Evolutionary conservation across 331 rosid species (phyloP), one percentile per base, ranked within the genome.

Genomic region (Erythrophleum ivorense): DNA sequence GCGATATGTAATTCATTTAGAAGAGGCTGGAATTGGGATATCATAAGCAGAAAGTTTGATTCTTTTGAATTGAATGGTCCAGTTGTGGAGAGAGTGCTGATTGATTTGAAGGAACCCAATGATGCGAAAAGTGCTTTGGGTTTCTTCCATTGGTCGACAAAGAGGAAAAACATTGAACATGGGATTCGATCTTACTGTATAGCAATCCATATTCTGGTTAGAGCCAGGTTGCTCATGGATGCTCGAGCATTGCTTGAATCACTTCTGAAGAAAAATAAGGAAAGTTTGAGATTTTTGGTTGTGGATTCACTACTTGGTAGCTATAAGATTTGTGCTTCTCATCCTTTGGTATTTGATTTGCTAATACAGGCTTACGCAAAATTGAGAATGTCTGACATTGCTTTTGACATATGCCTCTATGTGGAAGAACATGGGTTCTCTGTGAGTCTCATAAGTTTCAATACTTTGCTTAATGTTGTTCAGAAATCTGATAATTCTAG

Each of bases 61-160:
- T 36, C 80, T 13, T 60, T 88, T 3, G 34, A 85, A 2, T 50
- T 94, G n/a, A 86, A 77, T 82, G 83, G 84, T 41, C 52, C 71
- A 1, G 36, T 89, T 9, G 95, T 88, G 4, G 87, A 92, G 67
- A 85, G 66, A 13, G 82, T 91, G 9, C 76, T 94, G 43, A 49
- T 87, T 43, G 84, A 89, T 16, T 54, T 94, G 18, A 89, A 86
- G 65, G 82, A 87, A 65, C 96, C 94, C 9, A 21, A 10, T 34
- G 94, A 92, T 72, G 97, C 97, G 19, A 88, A 82, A 82, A 68
- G 85, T 2, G 98, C 98, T 24, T 80, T 92, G 36, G 81, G 90
- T 54, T 92, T 94, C 87, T 92, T 94, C 86, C 97, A 94, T 38
- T 92, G 97, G 97, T 88, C 90, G 14, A 65, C 91, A 2, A 83